These are phyloP conservation scores for Debaryomyces prosopidis DNA, from an alignment of 805 yeast species.

Conservation along the genomic window DNA sequence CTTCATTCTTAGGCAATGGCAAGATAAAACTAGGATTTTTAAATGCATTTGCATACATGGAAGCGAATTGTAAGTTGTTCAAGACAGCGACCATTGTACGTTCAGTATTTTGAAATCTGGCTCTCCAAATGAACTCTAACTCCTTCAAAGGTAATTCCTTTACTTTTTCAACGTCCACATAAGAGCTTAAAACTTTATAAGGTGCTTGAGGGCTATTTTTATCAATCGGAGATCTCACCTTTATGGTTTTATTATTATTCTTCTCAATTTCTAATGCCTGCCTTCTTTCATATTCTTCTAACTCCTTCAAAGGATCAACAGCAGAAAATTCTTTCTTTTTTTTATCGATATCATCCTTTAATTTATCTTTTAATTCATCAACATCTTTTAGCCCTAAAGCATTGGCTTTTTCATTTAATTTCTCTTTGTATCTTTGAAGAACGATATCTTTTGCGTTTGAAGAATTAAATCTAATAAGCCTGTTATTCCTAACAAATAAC, in stretches of 20 bases:
- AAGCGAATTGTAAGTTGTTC: slow-evolving; percentile 57
- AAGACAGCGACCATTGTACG: slow-evolving; percentile 66
- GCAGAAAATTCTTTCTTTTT: slow-evolving; percentile 57
- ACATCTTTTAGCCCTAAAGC: slow-evolving; percentile 40
- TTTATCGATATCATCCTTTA: slow-evolving; percentile 59
- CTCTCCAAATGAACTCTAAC: slow-evolving; percentile 84
- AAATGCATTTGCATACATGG: slow-evolving; percentile 64
- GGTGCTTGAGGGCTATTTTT: slow-evolving; percentile 45
- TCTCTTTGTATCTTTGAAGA: slow-evolving; percentile 24
- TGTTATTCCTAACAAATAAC: not conserved
- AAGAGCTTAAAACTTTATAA: slow-evolving; percentile 71
- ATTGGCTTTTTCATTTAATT: slow-evolving; percentile 36
- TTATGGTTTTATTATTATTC: slow-evolving; percentile 25
- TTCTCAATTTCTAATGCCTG: slow-evolving; percentile 28
- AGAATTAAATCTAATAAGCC: not conserved
- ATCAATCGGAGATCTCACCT: slow-evolving; percentile 35
- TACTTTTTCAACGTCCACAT: slow-evolving; percentile 68
- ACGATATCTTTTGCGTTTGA: not conserved
- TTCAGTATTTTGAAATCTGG: slow-evolving; percentile 68
- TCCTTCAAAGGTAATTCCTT: slow-evolving; percentile 56
- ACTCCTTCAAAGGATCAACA: slow-evolving; percentile 68
- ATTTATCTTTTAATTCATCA: slow-evolving; percentile 59
- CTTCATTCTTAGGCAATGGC: slow-evolving; percentile 69
- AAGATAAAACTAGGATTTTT: slow-evolving; percentile 81
- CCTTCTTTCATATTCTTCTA: slow-evolving; percentile 55